Conservation (phyloP, 805 yeast species). For the Kodamaea lidongshanica region DNA sequence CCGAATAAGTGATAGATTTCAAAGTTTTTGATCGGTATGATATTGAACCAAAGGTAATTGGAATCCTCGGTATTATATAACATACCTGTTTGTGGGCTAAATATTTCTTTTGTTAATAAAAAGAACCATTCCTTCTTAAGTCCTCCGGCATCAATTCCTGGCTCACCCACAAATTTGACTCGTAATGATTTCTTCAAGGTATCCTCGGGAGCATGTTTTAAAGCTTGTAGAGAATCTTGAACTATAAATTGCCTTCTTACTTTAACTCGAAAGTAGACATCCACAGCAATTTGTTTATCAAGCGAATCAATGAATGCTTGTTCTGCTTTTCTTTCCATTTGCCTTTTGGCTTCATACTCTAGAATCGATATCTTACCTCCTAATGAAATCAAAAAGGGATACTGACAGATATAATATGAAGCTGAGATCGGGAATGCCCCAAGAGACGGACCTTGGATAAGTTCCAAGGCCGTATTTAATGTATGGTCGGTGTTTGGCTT, state of each 20-base stretch:
- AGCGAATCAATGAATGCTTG: slow-evolving; percentile 78
- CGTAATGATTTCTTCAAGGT: slow-evolving; percentile 70
- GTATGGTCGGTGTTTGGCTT: slow-evolving; percentile 11
- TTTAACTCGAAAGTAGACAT: slow-evolving; percentile 60
- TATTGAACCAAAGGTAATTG: slow-evolving; percentile 67
- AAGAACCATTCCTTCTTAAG: slow-evolving; percentile 90
- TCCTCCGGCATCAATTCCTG: slow-evolving; percentile 96
- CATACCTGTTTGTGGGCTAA: slow-evolving; percentile 63
- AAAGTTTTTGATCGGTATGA: slow-evolving; percentile 35
- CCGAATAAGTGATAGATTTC: slow-evolving; percentile 77
- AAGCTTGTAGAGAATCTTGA: slow-evolving; percentile 65
- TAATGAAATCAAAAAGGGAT: slow-evolving; percentile 72
- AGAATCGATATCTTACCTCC: slow-evolving; percentile 77
- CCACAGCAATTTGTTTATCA: slow-evolving; percentile 53
- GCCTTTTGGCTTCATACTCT: slow-evolving; percentile 73
- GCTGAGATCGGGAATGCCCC: slow-evolving; percentile 9
- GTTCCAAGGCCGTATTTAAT: slow-evolving; percentile 41
- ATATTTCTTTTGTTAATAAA: slow-evolving; percentile 61
- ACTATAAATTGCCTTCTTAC: slow-evolving; percentile 65
- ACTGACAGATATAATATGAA: slow-evolving; percentile 66
- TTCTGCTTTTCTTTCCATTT: slow-evolving; percentile 83
- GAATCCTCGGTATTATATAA: slow-evolving; percentile 65
- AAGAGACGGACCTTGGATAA: slow-evolving; percentile 39
- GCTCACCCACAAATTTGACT: slow-evolving; percentile 80
- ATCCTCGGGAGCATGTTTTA: slow-evolving; percentile 42